phyloP scores from a whole-genome alignment of 108 stramenopile genomes.

The Fistulifera solaris region DNA sequence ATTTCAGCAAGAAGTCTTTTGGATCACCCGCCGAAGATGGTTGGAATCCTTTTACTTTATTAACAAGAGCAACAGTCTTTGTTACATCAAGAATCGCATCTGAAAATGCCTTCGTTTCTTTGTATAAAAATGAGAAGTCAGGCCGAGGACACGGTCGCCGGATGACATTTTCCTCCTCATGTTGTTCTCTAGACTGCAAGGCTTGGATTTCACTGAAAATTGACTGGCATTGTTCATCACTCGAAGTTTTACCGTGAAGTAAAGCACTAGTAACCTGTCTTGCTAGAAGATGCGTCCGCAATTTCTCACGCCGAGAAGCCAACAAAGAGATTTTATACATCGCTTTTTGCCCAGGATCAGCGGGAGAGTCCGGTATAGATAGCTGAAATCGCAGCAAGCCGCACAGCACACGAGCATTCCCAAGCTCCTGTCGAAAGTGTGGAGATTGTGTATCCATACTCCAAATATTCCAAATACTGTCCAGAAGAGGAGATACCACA shows the following conservation, averaged over 20 bases:
- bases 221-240: slow-evolving; percentile 12
- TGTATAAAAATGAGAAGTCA: slow-evolving; percentile 32
- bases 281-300: slow-evolving; percentile 11
- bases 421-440: slow-evolving; percentile 18
- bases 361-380: slow-evolving; percentile 68
- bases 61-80: slow-evolving; percentile 32
- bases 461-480: slow-evolving; percentile 25
- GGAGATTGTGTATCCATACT: slow-evolving; percentile 7
- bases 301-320: slow-evolving; percentile 24
- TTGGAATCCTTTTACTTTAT: slow-evolving; percentile 11
- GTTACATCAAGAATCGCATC: slow-evolving; percentile 29
- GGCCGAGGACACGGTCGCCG: slow-evolving; percentile 30
- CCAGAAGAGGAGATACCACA: slow-evolving; percentile 33
- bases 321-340: slow-evolving; percentile 64
- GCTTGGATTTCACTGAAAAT: slow-evolving; percentile 11
- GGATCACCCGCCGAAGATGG: slow-evolving; percentile 21
- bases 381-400: slow-evolving; percentile 73
- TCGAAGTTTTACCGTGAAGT: slow-evolving; percentile 37
- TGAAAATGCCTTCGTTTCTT: slow-evolving; percentile 61
- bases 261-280: slow-evolving; percentile 48
- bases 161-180: slow-evolving; percentile 58
- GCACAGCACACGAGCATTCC: slow-evolving; percentile 55
- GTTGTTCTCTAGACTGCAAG: slow-evolving; percentile 19
- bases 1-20: no score
- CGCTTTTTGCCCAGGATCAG: slow-evolving; percentile 89